phyloP scores from a whole-genome alignment of 257 asterid species.

The Nicotiana attenuata region DNA sequence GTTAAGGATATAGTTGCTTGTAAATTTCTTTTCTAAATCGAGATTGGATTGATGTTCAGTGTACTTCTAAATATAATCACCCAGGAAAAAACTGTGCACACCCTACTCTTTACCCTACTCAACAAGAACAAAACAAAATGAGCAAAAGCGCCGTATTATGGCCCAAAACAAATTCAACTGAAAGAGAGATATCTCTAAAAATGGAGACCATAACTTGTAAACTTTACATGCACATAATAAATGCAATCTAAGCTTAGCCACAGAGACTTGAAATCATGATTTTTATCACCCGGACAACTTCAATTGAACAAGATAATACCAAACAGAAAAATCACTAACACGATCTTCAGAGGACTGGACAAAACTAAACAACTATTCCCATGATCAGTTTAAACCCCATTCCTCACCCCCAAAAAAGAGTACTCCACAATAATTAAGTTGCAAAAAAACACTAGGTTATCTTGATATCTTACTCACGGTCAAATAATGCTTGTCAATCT shows the following conservation, averaged over 20 bases:
- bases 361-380: background rate
- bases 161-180: background rate
- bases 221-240: background rate
- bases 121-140: background rate
- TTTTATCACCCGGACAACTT: background rate
- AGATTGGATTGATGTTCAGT: too few relatives aligned
- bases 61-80: background rate
- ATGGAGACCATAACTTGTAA: background rate
- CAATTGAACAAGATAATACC: background rate
- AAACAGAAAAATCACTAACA: background rate
- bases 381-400: background rate
- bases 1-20: too few relatives aligned
- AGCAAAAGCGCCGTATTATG: background rate
- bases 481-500: background rate
- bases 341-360: background rate
- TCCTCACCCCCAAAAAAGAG: background rate
- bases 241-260: background rate
- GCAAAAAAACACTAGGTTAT: background rate
- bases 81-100: background rate
- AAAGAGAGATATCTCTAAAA: background rate
- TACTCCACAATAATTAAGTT: background rate
- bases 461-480: background rate
- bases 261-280: background rate
- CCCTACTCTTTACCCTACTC: background rate
- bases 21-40: too few relatives aligned